phyloP scores from a whole-genome alignment of 371 early-diverging fungal species.

The Dinochytrium kinnereticum region DNA sequence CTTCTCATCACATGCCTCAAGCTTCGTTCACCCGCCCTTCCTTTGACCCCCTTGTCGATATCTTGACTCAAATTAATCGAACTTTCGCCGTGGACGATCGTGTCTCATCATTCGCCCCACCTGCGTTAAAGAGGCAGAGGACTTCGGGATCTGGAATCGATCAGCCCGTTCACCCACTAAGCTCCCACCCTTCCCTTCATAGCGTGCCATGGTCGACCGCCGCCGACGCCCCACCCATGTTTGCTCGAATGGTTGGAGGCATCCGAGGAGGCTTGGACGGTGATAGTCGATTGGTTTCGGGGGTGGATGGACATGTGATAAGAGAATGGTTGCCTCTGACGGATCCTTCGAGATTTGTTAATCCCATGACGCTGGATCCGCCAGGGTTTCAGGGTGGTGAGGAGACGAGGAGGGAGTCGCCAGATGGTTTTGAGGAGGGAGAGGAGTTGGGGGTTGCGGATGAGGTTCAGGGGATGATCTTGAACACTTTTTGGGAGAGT shows the following conservation, averaged over 20 bases:
- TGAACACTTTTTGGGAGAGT: neutral
- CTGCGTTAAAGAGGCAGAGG: no score
- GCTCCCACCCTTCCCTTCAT: neutral
- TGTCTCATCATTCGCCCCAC: neutral
- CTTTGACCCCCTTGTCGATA: conserved; percentile 5
- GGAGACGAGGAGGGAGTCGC: neutral
- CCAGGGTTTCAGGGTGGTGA: neutral
- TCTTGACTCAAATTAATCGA: conserved; percentile 1
- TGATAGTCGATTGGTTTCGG: neutral
- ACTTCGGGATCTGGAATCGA: neutral
- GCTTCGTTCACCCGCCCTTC: neutral
- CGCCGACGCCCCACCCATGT: neutral
- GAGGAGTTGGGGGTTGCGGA: neutral
- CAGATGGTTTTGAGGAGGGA: neutral
- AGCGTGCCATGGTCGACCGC: neutral
- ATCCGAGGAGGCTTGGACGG: neutral
- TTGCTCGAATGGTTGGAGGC: neutral
- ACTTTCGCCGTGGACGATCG: neutral
- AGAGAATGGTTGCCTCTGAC: neutral
- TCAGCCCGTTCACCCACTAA: neutral
- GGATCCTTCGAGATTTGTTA: neutral
- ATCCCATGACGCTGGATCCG: neutral
- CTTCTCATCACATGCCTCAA: neutral
- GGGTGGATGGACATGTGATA: neutral
- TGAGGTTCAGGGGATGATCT: neutral